Evolutionary conservation across 495 filamentous ascomycete species (phyloP).

Genomic region (Neurospora sp.): DNA sequence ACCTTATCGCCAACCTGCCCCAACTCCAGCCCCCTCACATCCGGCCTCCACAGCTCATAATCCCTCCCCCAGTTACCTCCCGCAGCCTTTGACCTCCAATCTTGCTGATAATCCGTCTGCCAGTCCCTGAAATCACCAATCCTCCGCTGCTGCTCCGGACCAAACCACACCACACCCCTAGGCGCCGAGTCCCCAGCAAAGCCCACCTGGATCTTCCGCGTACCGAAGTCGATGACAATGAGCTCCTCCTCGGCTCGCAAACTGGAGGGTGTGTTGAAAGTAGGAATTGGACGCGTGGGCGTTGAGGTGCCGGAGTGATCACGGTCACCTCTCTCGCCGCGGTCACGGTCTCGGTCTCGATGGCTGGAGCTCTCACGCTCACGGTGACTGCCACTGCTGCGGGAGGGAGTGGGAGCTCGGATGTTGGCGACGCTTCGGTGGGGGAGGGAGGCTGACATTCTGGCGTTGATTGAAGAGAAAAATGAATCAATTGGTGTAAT

Average conservation of each 20-base stretch:
- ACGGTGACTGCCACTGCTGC: conserved; percentile 17
- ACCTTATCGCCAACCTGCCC: conserved; percentile 80
- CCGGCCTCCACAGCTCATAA: conserved; percentile 73
- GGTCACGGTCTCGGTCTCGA: not conserved
- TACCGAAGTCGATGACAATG: conserved; percentile 73
- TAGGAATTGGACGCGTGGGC: conserved; percentile 46
- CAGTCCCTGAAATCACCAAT: conserved; percentile 74
- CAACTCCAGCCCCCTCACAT: conserved; percentile 61
- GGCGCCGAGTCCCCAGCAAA: conserved; percentile 75
- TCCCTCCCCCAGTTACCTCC: conserved; percentile 54
- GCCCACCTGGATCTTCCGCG: conserved; percentile 69
- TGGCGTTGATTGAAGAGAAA: not conserved
- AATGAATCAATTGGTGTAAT: not conserved
- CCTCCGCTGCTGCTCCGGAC: conserved; percentile 61
- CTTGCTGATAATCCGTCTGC: conserved; percentile 42
- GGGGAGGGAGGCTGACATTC: conserved; percentile 22
- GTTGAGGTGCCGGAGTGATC: conserved; percentile 42
- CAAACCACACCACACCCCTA: conserved; percentile 60
- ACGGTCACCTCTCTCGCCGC: conserved; percentile 10
- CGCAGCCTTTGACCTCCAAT: conserved; percentile 32
- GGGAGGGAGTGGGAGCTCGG: conserved; percentile 22
- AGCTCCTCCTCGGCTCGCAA: conserved; percentile 77
- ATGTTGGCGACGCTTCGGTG: conserved; percentile 45
- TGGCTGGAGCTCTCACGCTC: conserved; percentile 5
- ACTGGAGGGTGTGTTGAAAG: conserved; percentile 63